These are phyloP conservation scores for Talinum fruticosum DNA, from an alignment of 148 eudicot species.

Conservation along the genomic window DNA sequence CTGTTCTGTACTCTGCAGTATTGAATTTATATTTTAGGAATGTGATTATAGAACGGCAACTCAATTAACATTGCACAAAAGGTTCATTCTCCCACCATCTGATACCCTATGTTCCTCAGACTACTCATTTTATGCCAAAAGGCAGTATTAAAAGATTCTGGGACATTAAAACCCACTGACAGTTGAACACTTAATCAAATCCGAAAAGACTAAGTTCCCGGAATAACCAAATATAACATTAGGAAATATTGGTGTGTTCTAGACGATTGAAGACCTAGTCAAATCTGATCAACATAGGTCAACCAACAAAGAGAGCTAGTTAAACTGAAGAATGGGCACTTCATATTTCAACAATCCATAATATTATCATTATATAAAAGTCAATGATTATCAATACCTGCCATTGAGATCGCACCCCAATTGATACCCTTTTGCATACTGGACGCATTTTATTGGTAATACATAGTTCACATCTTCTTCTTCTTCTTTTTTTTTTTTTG, in stretches of 20 bases:
- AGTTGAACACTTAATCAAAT: background rate
- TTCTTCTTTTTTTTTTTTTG: background rate
- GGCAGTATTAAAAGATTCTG: background rate
- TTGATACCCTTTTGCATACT: background rate
- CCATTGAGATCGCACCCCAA: background rate
- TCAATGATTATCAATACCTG: slow-evolving; percentile 15
- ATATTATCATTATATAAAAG: slow-evolving; percentile 15
- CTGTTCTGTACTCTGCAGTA: slow-evolving; percentile 54
- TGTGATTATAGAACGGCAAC: background rate
- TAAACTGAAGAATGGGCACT: background rate
- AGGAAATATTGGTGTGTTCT: too few relatives aligned
- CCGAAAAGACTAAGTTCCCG: background rate
- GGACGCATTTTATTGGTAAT: background rate
- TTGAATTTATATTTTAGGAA: background rate
- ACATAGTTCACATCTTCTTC: background rate
- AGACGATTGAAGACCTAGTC: background rate
- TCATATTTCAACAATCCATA: background rate
- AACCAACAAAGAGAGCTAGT: background rate
- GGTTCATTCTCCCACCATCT: background rate
- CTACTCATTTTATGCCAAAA: background rate
- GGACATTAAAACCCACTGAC: background rate
- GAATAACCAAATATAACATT: background rate
- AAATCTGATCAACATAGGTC: background rate
- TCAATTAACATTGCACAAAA: background rate
- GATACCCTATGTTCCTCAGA: background rate